Percentiles rank a stretch among this genome's conserved stretches.
Evolutionary conservation across 2,329 filamentous ascomycete genomes (phyloP).

Genomic region (Colletotrichum destructivum): DNA sequence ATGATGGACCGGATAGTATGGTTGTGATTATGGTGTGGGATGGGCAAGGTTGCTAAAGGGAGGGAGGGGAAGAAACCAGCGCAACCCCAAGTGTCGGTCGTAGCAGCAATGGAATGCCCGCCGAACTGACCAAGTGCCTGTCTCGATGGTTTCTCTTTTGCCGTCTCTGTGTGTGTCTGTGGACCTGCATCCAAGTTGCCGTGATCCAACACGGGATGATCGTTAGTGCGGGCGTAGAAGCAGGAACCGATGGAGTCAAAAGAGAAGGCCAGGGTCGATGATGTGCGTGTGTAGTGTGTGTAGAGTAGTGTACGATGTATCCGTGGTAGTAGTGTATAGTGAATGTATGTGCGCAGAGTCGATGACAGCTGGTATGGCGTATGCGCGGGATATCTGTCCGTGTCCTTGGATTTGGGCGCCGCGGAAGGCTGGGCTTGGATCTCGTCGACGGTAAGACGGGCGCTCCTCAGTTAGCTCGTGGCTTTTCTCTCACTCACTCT

Average conservation of each 20-base stretch:
- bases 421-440: slow-evolving; percentile 26
- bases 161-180: slow-evolving; percentile 24
- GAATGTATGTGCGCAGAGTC: background rate
- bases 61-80: slow-evolving; percentile 19
- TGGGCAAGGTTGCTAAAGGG: background rate
- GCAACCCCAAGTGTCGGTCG: slow-evolving; percentile 31
- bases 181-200: slow-evolving; percentile 44
- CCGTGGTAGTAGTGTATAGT: no score
- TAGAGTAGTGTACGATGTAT: no score
- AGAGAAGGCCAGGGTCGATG: slow-evolving; percentile 1
- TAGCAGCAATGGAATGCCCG: slow-evolving; percentile 31
- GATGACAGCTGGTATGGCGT: background rate
- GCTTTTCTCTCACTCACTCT: background rate
- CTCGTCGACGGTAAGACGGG: slow-evolving; percentile 22
- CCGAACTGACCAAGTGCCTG: slow-evolving; percentile 35
- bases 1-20: no score
- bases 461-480: slow-evolving; percentile 12
- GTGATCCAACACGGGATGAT: slow-evolving; percentile 45
- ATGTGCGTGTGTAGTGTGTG: background rate
- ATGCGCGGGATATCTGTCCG: slow-evolving; percentile 10
- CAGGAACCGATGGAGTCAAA: slow-evolving; percentile 33
- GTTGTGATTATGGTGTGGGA: background rate
- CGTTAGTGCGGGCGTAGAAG: slow-evolving; percentile 46
- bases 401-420: slow-evolving; percentile 13
- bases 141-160: slow-evolving; percentile 8